Evolutionary conservation across 2,329 filamentous ascomycete genomes (phyloP), one percentile per base, ranked within the genome.

Genomic region (Sclerotinia spermophila): DNA sequence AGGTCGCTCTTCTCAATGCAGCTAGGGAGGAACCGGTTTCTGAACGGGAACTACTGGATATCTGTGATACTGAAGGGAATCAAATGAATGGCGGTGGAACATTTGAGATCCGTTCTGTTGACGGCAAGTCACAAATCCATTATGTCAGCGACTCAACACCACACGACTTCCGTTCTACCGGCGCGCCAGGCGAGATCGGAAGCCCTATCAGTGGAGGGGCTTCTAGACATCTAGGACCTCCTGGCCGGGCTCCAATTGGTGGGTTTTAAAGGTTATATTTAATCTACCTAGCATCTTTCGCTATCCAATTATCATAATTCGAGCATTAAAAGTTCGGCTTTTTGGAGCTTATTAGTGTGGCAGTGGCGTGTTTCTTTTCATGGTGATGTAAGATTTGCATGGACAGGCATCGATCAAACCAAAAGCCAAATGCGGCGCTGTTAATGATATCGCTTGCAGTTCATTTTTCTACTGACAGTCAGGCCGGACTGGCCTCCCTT

Each of bases 61-160:
- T 75, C 71, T 96, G 92, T 79, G 95, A 98, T 77, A 97, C 95
- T 0, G 93, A 97, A 79, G 96, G 96, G 71, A 96, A 91, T 76
- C 79, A 83, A 2, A 88, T 90, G 71, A 98, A 98, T 77, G 96
- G 96, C 60, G 95, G 95, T 59, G 96, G 96, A n/a, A 90, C 87
- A 38, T 96, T 99, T 78, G 89, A 92, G n/a, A 74, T 79, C 58
- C 77, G 78, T 27, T 67, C 78, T 69, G 73, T 67, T 7, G 74
- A 76, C 67, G 74, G 74, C 21, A 74, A 72, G 19, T 68, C 53
- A 33, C 75, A 73, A 21, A 84, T 90, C 67, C 83, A 86, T 24
- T 89, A 86, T 81, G 84, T 90, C 70, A 83, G 86, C 21, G 86
- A 87, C 75, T 81, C 79, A 33, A 82, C 81, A 68, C 82, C 79